Base-by-base conservation (phyloP, 495 filamentous ascomycete species). In the Lepraria neglecta region DNA sequence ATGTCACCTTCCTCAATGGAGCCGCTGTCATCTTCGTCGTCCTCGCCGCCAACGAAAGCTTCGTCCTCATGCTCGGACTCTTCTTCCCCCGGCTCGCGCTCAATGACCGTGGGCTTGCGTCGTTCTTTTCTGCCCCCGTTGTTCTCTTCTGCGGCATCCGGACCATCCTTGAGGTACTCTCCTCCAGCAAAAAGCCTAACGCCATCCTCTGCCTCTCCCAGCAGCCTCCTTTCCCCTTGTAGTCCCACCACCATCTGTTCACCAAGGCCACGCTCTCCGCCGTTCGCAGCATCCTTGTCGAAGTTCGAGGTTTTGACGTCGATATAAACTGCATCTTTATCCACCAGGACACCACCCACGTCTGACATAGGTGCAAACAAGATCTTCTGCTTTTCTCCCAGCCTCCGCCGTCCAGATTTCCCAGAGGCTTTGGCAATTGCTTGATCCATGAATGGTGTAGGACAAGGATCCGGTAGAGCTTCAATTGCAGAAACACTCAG, bases 321-420 rank as follows among this genome's bases (percentile, higher is more conserved):
- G 67, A 90, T 88, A 64, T 89, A 90, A 6, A 90, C 86, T 1
- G 87, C 87, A 76, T 90, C 87, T 62, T 88, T 89, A 66, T 90
- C 87, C 5, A 90, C 85, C 70, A 90, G 71, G 4, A 98, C 86
- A 66, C 94, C 94, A 64, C 92, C 92, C 38, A 96, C 90, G 76
- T 98, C 94, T 55, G 89, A 94, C 92, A 98, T 97, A 17, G 94
- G 94, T 15, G 95, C 94, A 74, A 95, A 95, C 4, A 98, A 79
- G 61, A 94, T 78, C 74, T 96, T 97, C 68, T 97, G 91, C 71
- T 96, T 97, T 69, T 98, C 94, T 38, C 92, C 92, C 42, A 98
- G 73, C 56, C 90, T 77, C 67, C 85, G 83, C 61, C 89, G 77
- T 14, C 82, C 82, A 3, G 80, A 79, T 70, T 96, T 96, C 1